Evolutionary conservation across 495 filamentous ascomycete genomes (phyloP), one percentile per base, ranked within the genome.

Genomic region (Aspergillus cavernicola): DNA sequence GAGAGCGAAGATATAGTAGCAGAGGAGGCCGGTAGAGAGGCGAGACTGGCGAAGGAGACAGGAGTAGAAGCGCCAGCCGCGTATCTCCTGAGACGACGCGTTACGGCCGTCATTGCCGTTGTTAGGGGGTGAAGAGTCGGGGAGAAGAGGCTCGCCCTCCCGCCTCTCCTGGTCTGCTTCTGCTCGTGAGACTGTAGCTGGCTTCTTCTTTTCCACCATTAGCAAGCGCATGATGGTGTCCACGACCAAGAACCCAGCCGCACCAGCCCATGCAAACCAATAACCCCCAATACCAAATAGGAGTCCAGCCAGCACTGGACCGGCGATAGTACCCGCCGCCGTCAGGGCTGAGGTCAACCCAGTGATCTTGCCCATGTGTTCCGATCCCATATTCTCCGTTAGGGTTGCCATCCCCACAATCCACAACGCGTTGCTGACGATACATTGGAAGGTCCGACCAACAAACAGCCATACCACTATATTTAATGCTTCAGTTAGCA

Each of bases 151-250:
- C 4, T 52, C 45, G 40, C 36, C 29, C 9, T 57, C 40, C 9
- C 19, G 2, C 19, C 20, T 23, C 26, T 31, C 35, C 6, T 7
- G 9, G 11, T 32, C 7, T 29, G 19, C 31, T 18, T 3, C 26
- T 56, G 40, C n/a, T 8, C n/a, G n/a, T n/a, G n/a, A n/a, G 15
- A 38, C 5, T 7, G 10, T 38, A 6, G 36, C 36, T 19, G 41
- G 57, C n/a, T n/a, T n/a, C n/a, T n/a, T n/a, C 4, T 60, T 61
- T 51, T 68, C 66, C n/a, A 67, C 47, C 61, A 71, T 68, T 9
- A 68, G 13, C 20, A 68, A 18, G 9, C 67, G 63, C 62, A 71
- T 59, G 16, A 61, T 31, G 24, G 65, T 66, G 38, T 71, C 66
- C n/a, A 63, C 39, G 2, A 62, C 7, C 2, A 71, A 44, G 5